Evolutionary conservation across 192 early-diverging fungal genomes (phyloP), one percentile per base, ranked within the genome.

Genomic region (Phlyctochytrium arcticum): DNA sequence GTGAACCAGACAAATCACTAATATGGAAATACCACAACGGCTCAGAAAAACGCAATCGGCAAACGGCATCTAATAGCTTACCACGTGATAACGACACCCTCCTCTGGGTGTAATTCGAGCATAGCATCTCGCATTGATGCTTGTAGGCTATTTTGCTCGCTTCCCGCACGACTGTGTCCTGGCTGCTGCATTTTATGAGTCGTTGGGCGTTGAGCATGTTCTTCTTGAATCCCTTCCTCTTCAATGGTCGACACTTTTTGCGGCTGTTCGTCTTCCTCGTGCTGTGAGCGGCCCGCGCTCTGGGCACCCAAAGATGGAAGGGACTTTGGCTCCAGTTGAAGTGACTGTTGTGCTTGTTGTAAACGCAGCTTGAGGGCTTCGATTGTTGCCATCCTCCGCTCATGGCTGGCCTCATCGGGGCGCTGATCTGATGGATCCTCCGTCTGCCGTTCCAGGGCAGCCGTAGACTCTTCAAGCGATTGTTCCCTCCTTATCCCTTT

Each of bases 321-420:
- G 37, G 30, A 10, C 24, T 53, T 29, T 23, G 26, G 27, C 35
- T 57, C 56, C 17, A 21, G 36, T 0, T 57, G 56, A 42, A 57
- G 35, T 42, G 29, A 21, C 17, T 57, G 31, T 26, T 57, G 17
- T 36, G 56, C 56, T 32, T 60, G 56, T 30, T 60, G 65, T 32
- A 68, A 37, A 19, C 65, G 55, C 12, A 29, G 17, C 57, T 68
- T 68, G 46, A 68, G 36, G 29, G 46, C 42, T 24, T 68, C 65
- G 15, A 68, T 68, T 6, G 55, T 49, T n/a, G 65, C 65, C 47
- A 68, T 27, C 12, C 65, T 24, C 24, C 56, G 55, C 48, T 49
- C 34, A 36, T 59, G 65, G 8, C 29, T 53, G 0, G 50, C 19
- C 17, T 53, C 50, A 17, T 53, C 50, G 4, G 29, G 5, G 17